Conservation (phyloP, 495 filamentous ascomycete genomes). For the Zalerion maritima region DNA sequence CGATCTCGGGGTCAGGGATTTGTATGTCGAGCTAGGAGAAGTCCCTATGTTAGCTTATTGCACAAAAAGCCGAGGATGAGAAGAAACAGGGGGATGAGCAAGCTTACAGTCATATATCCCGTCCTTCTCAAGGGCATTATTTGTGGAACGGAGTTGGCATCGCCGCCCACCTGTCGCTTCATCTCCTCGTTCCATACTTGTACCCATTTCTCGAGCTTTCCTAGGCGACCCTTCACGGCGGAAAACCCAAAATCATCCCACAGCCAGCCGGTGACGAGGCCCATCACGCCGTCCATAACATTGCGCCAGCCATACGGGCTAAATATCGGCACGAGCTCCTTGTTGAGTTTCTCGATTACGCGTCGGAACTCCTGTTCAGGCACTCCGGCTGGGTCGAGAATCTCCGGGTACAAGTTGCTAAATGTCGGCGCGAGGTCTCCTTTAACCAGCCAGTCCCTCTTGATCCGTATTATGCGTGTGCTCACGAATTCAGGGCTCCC, state of each 20-base stretch:
- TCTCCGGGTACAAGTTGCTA: constrained; percentile 89
- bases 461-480: constrained; percentile 83
- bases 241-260: constrained; percentile 81
- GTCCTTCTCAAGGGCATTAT: constrained; percentile 67
- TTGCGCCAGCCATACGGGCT: constrained; percentile 57
- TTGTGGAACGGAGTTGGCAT: constrained; percentile 43
- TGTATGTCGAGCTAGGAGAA: constrained; percentile 57
- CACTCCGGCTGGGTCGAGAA: constrained; percentile 68
- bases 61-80: not conserved
- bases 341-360: constrained; percentile 66
- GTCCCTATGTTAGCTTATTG: constrained; percentile 7
- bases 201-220: constrained; percentile 56
- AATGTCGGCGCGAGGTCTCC: constrained; percentile 90
- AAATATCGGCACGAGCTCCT: constrained; percentile 53
- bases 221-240: constrained; percentile 50
- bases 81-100: not conserved
- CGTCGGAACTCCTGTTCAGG: constrained; percentile 68
- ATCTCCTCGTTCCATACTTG: constrained; percentile 65
- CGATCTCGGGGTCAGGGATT: constrained; percentile 66
- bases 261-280: constrained; percentile 73
- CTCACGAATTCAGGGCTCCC: constrained; percentile 54
- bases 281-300: constrained; percentile 59
- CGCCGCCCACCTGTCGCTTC: constrained; percentile 34
- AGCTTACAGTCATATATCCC: constrained; percentile 69
- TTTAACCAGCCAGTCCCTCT: constrained; percentile 74